Evolutionary conservation across 1,284 basidiomycete species (phyloP).

Genomic region (Sporisorium sorghi): DNA sequence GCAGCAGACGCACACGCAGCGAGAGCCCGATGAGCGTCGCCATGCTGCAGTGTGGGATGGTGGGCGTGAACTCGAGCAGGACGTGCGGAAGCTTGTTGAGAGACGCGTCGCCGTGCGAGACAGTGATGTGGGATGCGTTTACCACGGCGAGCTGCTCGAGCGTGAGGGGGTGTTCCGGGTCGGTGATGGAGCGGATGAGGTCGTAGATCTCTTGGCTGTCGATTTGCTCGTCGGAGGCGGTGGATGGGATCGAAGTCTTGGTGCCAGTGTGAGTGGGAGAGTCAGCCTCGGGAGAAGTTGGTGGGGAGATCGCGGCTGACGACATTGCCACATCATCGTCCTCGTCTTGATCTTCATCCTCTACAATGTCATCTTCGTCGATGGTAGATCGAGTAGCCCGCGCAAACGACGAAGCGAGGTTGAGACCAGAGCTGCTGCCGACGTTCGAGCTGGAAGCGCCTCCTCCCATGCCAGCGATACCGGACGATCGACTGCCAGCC

Average conservation of each 20-base stretch:
- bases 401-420: constrained; percentile 73
- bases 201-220: constrained; percentile 71
- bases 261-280: neutral
- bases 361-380: constrained; percentile 26
- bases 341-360: constrained; percentile 70
- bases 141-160: constrained; percentile 97
- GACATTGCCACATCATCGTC: constrained; percentile 24
- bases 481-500: constrained; percentile 4
- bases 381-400: constrained; percentile 36
- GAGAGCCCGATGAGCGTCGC: constrained; percentile 95
- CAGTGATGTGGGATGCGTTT: constrained; percentile 84
- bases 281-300: constrained; percentile 10
- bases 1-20: constrained; percentile 88
- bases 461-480: constrained; percentile 6
- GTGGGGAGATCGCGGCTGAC: constrained; percentile 1
- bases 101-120: constrained; percentile 71
- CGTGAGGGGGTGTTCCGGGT: constrained; percentile 95
- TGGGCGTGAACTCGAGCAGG: constrained; percentile 79
- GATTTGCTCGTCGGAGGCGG: constrained; percentile 37
- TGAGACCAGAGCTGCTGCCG: constrained; percentile 9
- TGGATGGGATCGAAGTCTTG: constrained; percentile 3
- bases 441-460: neutral
- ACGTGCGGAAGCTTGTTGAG: constrained; percentile 72
- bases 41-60: constrained; percentile 98
- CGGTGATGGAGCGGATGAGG: constrained; percentile 89